These are phyloP conservation scores for Xerocomellus amylosporus DNA, from an alignment of 768 basidiomycete genomes.

Conservation along the genomic window DNA sequence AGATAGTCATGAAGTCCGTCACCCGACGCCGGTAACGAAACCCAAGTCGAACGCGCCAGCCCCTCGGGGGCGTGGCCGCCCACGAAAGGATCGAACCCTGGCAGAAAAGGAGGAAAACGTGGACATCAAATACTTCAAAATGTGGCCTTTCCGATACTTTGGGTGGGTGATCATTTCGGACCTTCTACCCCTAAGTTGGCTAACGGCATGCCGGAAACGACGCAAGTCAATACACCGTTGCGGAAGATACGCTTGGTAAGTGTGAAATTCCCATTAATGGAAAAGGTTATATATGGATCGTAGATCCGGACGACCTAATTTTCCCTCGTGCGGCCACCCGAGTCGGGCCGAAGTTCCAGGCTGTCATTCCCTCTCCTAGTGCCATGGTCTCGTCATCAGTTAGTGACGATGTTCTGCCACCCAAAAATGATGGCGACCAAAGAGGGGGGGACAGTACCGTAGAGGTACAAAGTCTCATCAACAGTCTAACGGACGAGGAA, in stretches of 20 bases:
- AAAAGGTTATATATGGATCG: slow-evolving; percentile 28
- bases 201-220: slow-evolving; percentile 12
- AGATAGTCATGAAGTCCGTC: slow-evolving; percentile 68
- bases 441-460: slow-evolving; percentile 71
- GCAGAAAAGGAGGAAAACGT: slow-evolving; percentile 77
- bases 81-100: slow-evolving; percentile 68
- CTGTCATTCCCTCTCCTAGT: slow-evolving; percentile 43
- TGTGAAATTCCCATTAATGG: slow-evolving; percentile 16
- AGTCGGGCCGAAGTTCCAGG: slow-evolving; percentile 87
- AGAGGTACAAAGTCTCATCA: slow-evolving; percentile 65
- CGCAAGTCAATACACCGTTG: slow-evolving; percentile 79
- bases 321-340: slow-evolving; percentile 92
- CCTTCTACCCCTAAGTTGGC: not conserved
- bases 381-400: slow-evolving; percentile 39
- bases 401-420: not conserved
- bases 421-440: slow-evolving; percentile 40
- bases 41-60: slow-evolving; percentile 72
- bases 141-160: slow-evolving; percentile 97
- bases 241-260: slow-evolving; percentile 86
- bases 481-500: slow-evolving; percentile 63
- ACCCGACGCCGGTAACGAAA: slow-evolving; percentile 50
- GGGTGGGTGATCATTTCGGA: slow-evolving; percentile 55
- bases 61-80: slow-evolving; percentile 68
- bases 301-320: slow-evolving; percentile 95
- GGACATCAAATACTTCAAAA: slow-evolving; percentile 80